Base-by-base conservation (phyloP, 306 rosid genomes). In the Castanopsis chinensis region DNA sequence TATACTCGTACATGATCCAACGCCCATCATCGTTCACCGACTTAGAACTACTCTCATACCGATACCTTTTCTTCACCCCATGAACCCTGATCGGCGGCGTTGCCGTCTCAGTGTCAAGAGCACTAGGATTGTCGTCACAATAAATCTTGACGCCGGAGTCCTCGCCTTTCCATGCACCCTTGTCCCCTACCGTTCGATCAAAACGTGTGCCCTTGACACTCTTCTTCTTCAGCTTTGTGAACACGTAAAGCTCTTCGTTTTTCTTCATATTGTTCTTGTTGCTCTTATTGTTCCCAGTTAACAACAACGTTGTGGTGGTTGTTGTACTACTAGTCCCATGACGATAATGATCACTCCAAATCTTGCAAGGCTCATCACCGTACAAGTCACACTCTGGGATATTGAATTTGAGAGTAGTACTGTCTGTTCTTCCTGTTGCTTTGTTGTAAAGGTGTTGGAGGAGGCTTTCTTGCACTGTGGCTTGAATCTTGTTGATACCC, bases 191-290 rank as follows among this genome's bases (percentile, higher is more conserved):
- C 11, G 10, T 15, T 4, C 12, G 70, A 4, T 64, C 70, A 7
- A 30, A 2, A 64, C 70, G 43, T 15, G 70, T 5, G 41, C 41
- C 20, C 11, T 17, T 3, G 2, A 18, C 12, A 5, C 19, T 15
- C 70, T 64, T 64, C 70, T 64, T 64, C 70, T 30, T 64, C 21
- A 15, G 19, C n/a, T 63, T 63, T 63, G 69, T 13, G 69, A 63
- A 63, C n/a, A 28, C 20, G 20, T 25, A 28, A 13, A 63, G n/a
- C 6, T 63, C 41, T 63, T 28, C 30, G 6, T 28, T 32, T 28
- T 25, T 60, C 30, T 58, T 21, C 33, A 1, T 60, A 0, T 11
- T 43, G 3, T 45, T 45, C 53, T 12, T 49, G 4, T 49, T 49
- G 45, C 20, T 20, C 19, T 0, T 60, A 1, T 11, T 43, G 13